Evolutionary conservation across 495 filamentous ascomycete genomes (phyloP).

Genomic region (Sordaria brevicollis): DNA sequence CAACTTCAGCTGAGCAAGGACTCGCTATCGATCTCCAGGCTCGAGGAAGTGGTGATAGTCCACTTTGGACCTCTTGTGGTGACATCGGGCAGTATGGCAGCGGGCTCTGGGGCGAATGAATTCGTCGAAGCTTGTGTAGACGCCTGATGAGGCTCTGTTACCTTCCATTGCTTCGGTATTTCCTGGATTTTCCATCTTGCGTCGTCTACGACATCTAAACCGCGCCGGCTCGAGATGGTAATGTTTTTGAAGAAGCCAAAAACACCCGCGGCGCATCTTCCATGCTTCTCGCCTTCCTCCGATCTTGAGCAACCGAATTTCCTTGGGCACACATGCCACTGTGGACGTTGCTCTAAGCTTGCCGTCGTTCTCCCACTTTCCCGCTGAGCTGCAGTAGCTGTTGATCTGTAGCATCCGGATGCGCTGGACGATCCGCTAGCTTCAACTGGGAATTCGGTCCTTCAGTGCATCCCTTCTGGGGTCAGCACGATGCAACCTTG

Average conservation of each 20-base stretch:
- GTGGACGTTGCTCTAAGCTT: background rate
- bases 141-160: background rate
- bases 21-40: background rate
- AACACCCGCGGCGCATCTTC: too few relatives aligned
- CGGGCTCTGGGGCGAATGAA: too few relatives aligned
- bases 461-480: background rate
- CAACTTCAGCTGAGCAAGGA: background rate
- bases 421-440: background rate
- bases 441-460: background rate
- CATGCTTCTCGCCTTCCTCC: too few relatives aligned
- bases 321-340: background rate
- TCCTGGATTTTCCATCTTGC: too few relatives aligned
- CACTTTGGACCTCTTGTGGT: background rate
- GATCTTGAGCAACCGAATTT: too few relatives aligned
- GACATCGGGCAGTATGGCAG: too few relatives aligned
- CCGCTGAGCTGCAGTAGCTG: background rate
- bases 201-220: too few relatives aligned
- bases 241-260: too few relatives aligned
- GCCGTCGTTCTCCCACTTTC: background rate
- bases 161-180: too few relatives aligned
- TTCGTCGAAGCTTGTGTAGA: too few relatives aligned
- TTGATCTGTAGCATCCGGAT: background rate
- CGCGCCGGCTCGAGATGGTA: too few relatives aligned
- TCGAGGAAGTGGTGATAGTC: background rate
- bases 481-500: background rate